Conservation (phyloP, 331 rosid species). For the Cydonia oblonga region DNA sequence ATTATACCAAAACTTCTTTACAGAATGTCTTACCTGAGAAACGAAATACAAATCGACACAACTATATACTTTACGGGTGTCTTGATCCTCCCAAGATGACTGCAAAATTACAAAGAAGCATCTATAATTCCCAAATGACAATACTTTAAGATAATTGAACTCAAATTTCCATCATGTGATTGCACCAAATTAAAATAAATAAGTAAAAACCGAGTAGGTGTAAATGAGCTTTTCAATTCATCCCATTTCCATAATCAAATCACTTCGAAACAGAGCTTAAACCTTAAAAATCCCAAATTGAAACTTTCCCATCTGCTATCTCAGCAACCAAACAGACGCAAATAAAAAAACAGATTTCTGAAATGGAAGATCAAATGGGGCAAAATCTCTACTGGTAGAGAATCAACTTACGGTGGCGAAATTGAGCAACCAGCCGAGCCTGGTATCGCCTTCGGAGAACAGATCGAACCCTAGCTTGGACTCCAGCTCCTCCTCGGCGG, state of each 20-base stretch:
- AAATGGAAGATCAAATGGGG: neutral
- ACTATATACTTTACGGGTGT: conserved; percentile 49
- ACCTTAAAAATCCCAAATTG: neutral
- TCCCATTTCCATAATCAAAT: neutral
- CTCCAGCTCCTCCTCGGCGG: conserved; percentile 80
- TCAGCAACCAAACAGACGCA: neutral
- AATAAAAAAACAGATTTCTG: neutral
- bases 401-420: conserved; percentile 57
- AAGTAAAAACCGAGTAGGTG: neutral
- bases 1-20: neutral
- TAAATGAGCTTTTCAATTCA: neutral
- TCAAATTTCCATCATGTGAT: neutral
- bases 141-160: neutral
- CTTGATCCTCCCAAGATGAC: conserved; percentile 82
- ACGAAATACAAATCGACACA: conserved; percentile 87
- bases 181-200: neutral
- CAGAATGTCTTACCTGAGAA: conserved; percentile 52
- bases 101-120: conserved; percentile 36
- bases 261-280: neutral
- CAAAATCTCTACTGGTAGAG: neutral
- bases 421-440: conserved; percentile 90
- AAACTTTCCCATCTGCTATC: neutral
- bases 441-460: conserved; percentile 76
- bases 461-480: conserved; percentile 68
- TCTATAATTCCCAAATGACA: conserved; percentile 8